These are phyloP conservation scores for Epichloe gansuensis DNA, from an alignment of 2,329 filamentous ascomycete species.

Conservation along the genomic window DNA sequence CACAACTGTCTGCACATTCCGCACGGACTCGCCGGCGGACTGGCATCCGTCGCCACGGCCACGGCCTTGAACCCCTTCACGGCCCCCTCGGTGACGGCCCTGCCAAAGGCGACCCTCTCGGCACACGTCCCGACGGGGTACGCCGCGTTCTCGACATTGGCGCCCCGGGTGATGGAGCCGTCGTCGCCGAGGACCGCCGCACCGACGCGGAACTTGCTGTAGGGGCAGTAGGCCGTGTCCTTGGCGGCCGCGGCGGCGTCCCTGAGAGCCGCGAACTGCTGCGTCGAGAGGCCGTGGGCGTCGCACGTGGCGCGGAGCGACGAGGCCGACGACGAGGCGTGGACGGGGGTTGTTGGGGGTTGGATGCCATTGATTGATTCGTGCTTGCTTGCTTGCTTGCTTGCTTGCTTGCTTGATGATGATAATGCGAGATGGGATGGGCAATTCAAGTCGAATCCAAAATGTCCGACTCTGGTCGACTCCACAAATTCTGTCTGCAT, in stretches of 20 bases:
- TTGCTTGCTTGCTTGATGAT: too few relatives aligned
- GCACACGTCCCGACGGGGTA: constrained; percentile 96
- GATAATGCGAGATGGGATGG: too few relatives aligned
- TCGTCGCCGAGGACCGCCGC: constrained; percentile 54
- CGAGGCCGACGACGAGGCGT: constrained; percentile 8
- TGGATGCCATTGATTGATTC: too few relatives aligned
- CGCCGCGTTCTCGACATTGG: constrained; percentile 85
- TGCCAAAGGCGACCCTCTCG: constrained; percentile 78
- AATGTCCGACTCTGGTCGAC: neutral
- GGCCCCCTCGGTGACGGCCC: constrained; percentile 54
- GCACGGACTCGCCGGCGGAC: constrained; percentile 62
- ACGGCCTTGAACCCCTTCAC: constrained; percentile 54
- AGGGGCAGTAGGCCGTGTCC: constrained; percentile 75
- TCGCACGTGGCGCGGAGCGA: constrained; percentile 16
- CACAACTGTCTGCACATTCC: constrained; percentile 95
- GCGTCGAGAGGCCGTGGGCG: constrained; percentile 37
- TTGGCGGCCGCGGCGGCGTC: constrained; percentile 57
- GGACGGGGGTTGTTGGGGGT: neutral
- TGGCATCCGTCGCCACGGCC: constrained; percentile 73
- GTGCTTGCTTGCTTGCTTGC: too few relatives aligned
- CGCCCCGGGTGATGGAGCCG: constrained; percentile 42
- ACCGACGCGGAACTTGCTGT: constrained; percentile 86
- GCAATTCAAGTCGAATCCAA: neutral
- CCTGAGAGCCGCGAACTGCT: constrained; percentile 54
- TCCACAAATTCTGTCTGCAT: neutral